These are phyloP conservation scores for Alternaria alternata DNA, from an alignment of 2,329 filamentous ascomycete species.

Conservation along the genomic window DNA sequence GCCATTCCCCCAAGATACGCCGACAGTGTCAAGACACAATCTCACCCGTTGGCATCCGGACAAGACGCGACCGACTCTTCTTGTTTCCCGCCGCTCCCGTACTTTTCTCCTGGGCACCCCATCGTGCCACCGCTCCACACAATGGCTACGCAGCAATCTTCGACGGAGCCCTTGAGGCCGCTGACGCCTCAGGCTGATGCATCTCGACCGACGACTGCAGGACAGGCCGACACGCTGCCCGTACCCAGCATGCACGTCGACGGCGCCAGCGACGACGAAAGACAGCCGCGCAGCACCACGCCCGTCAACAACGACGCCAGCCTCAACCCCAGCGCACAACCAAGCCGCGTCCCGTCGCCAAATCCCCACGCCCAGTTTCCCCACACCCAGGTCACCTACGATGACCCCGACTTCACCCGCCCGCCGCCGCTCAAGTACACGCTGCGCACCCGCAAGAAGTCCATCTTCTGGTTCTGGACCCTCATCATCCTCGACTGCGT, in stretches of 20 bases:
- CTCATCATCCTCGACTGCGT: slow-evolving; percentile 67
- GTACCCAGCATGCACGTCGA: slow-evolving; percentile 32
- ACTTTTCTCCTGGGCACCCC: background rate
- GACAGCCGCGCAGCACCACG: slow-evolving; percentile 20
- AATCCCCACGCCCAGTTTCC: slow-evolving; percentile 48
- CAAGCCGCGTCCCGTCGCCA: slow-evolving; percentile 40
- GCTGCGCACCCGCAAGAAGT: slow-evolving; percentile 61
- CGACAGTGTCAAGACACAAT: slow-evolving; percentile 24
- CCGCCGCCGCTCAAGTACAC: slow-evolving; percentile 66
- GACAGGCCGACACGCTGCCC: slow-evolving; percentile 22
- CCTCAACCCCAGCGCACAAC: slow-evolving; percentile 28
- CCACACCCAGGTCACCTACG: slow-evolving; percentile 52
- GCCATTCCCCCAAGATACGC: slow-evolving; percentile 1
- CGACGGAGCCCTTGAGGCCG: slow-evolving; percentile 42
- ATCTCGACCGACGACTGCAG: slow-evolving; percentile 19
- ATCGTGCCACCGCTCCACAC: slow-evolving; percentile 6
- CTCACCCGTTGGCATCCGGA: slow-evolving; percentile 38
- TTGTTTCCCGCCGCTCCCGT: slow-evolving; percentile 21
- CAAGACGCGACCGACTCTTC: slow-evolving; percentile 24
- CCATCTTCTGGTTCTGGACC: slow-evolving; percentile 67
- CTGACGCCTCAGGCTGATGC: slow-evolving; percentile 19
- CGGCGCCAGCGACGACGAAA: slow-evolving; percentile 26
- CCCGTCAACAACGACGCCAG: slow-evolving; percentile 13
- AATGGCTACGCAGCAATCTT: slow-evolving; percentile 41
- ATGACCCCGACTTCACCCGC: slow-evolving; percentile 51